Conservation (phyloP, 2,329 filamentous ascomycete species). For the Sclerotinia spermophila region DNA sequence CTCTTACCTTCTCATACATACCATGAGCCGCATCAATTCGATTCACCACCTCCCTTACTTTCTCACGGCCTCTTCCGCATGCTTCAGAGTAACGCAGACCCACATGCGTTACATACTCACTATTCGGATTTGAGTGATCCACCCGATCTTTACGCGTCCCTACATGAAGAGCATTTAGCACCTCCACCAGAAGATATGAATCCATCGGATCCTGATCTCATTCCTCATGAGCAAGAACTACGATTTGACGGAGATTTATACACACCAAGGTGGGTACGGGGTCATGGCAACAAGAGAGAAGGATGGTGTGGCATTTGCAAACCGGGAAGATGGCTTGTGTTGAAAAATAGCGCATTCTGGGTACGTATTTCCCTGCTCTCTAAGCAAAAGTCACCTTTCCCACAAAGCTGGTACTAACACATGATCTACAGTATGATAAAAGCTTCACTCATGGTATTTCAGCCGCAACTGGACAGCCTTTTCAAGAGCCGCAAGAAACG, state of each 20-base stretch:
- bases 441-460: slow-evolving; percentile 85
- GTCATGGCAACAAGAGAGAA: slow-evolving; percentile 81
- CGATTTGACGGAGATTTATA: slow-evolving; percentile 80
- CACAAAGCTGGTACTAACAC: neutral
- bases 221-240: slow-evolving; percentile 74
- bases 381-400: neutral
- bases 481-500: slow-evolving; percentile 72
- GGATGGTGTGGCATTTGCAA: slow-evolving; percentile 90
- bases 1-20: slow-evolving; percentile 50
- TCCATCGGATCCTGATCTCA: slow-evolving; percentile 68
- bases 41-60: slow-evolving; percentile 58
- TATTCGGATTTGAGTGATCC: slow-evolving; percentile 73
- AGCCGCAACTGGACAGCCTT: slow-evolving; percentile 72
- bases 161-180: slow-evolving; percentile 68
- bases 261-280: slow-evolving; percentile 78
- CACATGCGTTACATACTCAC: slow-evolving; percentile 63
- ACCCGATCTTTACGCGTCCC: slow-evolving; percentile 71
- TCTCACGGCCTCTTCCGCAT: slow-evolving; percentile 71
- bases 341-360: slow-evolving; percentile 88
- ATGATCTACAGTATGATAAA: slow-evolving; percentile 67
- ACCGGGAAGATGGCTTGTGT: slow-evolving; percentile 76
- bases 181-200: slow-evolving; percentile 81
- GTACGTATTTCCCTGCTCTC: neutral
- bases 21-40: slow-evolving; percentile 51
- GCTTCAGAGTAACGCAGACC: slow-evolving; percentile 70